Evolutionary conservation across 495 filamentous ascomycete genomes (phyloP), one percentile per base, ranked within the genome.

Genomic region (Aspergillus asperescens): DNA sequence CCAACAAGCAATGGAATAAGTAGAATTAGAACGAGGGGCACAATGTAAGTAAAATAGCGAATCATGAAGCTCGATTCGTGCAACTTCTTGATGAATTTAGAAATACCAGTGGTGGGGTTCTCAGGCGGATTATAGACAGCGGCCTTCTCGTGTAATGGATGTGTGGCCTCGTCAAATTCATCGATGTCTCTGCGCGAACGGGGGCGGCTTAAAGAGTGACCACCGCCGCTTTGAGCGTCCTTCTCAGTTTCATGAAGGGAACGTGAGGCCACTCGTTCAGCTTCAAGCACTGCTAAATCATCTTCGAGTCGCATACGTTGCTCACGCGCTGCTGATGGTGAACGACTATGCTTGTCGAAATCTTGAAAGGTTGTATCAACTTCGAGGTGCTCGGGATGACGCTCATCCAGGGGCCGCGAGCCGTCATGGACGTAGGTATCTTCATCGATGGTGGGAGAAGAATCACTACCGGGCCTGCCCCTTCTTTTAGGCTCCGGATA

Each of bases 41-140:
- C 73, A 58, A 95, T 90, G 62, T 98, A 96, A 35, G 87, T 80
- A 55, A 96, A 76, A 58, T 95, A 98, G 43, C 93, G 85, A 48
- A 95, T 62, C 31, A 95, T 67, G 20, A 87, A 83, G 52, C 83
- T 90, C 2, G 89, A 87, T 49, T 82, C 79, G 57, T 88, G 87
- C 27, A 95, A 68, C 27, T 60, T 76, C 58, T 87, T 86, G 50
- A 86, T 74, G 42, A 85, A 73, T 50, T 79, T 77, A 3, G 80
- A 77, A 22, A 89, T 63, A 20, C 71, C 74, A 28, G 81, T 84
- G 12, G 77, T 69, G 48, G 87, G 81, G 53, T 87, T 82, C 48
- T 81, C 77, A 0, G 84, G 82, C 0, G 87, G 87, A 57, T 77
- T 81, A 64, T 86, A 90, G 15, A 82, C 65, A 7, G 81, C 79